A percentile compares a stretch with the other conserved stretches of the same genome.
Evolutionary conservation across 2,329 filamentous ascomycete genomes (phyloP).

Genomic region (Alternaria arbusti): DNA sequence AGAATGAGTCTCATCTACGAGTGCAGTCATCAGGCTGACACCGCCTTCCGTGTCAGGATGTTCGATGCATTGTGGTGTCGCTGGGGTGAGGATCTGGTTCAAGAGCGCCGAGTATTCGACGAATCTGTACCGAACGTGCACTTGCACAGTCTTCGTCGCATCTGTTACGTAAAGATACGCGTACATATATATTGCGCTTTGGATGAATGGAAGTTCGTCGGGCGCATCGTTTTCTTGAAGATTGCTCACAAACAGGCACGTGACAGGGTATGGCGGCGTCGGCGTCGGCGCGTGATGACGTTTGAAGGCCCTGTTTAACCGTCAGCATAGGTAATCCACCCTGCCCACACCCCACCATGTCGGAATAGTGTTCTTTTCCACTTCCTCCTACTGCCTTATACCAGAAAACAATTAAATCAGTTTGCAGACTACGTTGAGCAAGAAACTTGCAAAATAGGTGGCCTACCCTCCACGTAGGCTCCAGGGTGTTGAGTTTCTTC

Average conservation of each 20-base stretch:
- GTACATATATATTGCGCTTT: background rate
- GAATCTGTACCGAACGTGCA: background rate
- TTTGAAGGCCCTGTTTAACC: background rate
- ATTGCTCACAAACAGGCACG: background rate
- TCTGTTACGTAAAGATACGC: background rate
- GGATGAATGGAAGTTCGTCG: background rate
- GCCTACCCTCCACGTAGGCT: background rate
- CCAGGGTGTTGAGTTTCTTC: background rate
- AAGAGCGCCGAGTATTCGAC: background rate
- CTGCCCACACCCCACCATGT: background rate
- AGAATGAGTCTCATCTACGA: no score
- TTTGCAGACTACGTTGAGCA: background rate
- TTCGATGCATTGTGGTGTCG: background rate
- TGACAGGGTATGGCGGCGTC: background rate
- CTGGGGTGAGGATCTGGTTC: background rate
- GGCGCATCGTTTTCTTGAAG: background rate
- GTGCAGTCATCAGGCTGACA: no score
- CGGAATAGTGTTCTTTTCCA: background rate
- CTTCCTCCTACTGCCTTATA: background rate
- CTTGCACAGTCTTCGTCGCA: background rate
- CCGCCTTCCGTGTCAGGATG: no score
- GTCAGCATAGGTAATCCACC: background rate
- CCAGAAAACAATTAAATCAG: fast-evolving
- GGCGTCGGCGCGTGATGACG: background rate
- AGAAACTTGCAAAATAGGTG: background rate